Evolutionary conservation across 2,329 filamentous ascomycete genomes (phyloP), one percentile per base, ranked within the genome.

Genomic region (Trematosphaeria pertusa): DNA sequence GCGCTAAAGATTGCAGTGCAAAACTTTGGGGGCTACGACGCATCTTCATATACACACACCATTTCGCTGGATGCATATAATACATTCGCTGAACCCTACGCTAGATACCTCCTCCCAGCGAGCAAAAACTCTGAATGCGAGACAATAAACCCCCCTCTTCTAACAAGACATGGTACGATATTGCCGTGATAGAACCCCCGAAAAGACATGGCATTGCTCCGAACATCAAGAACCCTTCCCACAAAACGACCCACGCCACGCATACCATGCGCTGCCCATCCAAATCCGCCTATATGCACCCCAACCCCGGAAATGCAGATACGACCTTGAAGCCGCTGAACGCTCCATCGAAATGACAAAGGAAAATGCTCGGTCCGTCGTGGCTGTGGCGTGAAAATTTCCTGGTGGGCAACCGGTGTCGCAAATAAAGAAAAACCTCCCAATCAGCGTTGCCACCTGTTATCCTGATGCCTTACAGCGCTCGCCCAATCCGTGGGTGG

Each of bases 401-500:
- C n/a, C n/a, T 12, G 24, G 24, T 28, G 8, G 24, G 24, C 12
- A 7, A 28, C 8, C 12, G 8, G 12, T 28, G 12, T 12, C 7
- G 7, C 7, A 28, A 7, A 28, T 28, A 7, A 28, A 28, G 24
- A 28, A 28, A 28, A 28, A 28, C 8, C 8, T 28, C 24, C 12
- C 24, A 28, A 18, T 43, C 34, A 53, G 30, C 58, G 43, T 38
- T 54, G 48, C 60, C 58, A 60, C 5, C 57, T 48, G 34, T 63
- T 53, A 5, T 53, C 52, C 19, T 50, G 52, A 35, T 54, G 59
- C 31, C 61, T 43, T 9, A 54, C 52, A n/a, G 52, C 53, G 34
- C 26, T 59, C 9, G 50, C 34, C 61, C 61, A 64, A 33, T 64
- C 61, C 46, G 56, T 58, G 1, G 56, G 51, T 17, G 42, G 42